Evolutionary conservation across 2,329 filamentous ascomycete genomes (phyloP), one percentile per base, ranked within the genome.

Genomic region (Penicillium concentricum): DNA sequence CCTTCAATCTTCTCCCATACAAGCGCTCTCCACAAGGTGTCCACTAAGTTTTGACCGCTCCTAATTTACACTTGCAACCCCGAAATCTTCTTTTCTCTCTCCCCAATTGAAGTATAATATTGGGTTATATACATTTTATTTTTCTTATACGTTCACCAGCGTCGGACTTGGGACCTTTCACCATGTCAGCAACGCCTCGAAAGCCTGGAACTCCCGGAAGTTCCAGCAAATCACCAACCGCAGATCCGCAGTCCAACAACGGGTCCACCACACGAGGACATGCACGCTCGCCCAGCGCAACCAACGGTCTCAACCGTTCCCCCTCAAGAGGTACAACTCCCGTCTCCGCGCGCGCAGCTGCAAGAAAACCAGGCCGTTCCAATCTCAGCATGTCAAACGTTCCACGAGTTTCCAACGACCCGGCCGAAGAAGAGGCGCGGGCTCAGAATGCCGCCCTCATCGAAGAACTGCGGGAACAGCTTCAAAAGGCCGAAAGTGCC

Each of bases 391-490:
- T 73, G 66, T 77, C 72, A 35, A 76, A 70, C 55, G 71, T 77
- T 26, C 73, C 80, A 60, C 78, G 78, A 56, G 69, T 73, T 46
- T 70, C 74, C 41, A 76, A 81, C 49, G 81, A 83, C 58, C 80
- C 79, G 34, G 74, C 74, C 47, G 87, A 90, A 54, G 83, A 91
- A 62, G 89, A 92, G 50, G 87, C 87, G 60, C 87, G 89, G 65
- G 91, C 90, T 18, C 91, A 94, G 74, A 87, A 89, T 60, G 81
- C 91, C 41, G 87, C 90, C 16, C 79, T 90, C 55, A 82, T 96
- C 57, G 90, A 95, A 62, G 92, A 97, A 62, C 79, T 97, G 57
- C 92, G 91, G 76, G 87, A 91, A 62, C 87, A 91, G 56, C 81
- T 97, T 49, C 84, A 90, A 67, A 90, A 88, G 74, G 89, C 92